A percentile compares a stretch with the other conserved stretches of the same genome.
These are phyloP conservation scores for Capsicum pubescens DNA, from an alignment of 257 asterid species.

Conservation along the genomic window DNA sequence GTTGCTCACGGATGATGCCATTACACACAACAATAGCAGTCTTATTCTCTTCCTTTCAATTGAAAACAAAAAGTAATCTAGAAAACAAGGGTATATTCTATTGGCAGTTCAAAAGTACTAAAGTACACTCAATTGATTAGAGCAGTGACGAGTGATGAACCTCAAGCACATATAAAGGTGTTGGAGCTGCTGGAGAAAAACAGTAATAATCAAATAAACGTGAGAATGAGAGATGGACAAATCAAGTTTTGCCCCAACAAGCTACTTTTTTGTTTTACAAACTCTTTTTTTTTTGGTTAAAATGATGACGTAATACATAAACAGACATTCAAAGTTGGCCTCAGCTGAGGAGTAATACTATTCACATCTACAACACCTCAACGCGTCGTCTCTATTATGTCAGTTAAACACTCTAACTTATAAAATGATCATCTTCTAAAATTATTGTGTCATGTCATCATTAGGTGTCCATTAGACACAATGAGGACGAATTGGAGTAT, in stretches of 20 bases:
- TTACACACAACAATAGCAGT: not conserved
- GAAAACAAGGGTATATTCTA: no score
- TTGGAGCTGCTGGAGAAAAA: not conserved
- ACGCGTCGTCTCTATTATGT: no score
- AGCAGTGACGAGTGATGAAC: not conserved
- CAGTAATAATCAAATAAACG: not conserved
- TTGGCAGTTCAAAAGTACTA: no score
- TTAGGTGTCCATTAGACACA: no score
- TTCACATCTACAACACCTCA: no score
- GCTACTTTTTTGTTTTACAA: not conserved
- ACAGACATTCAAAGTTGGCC: no score
- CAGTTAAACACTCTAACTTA: no score
- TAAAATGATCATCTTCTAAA: no score
- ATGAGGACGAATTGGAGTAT: no score
- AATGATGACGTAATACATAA: not conserved
- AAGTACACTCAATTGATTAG: not conserved
- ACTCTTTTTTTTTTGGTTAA: not conserved
- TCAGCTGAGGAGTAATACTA: no score
- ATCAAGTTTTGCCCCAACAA: not conserved
- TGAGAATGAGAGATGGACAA: no score
- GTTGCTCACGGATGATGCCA: slow-evolving; percentile 44
- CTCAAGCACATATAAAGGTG: slow-evolving; percentile 27
- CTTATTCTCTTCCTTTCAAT: not conserved
- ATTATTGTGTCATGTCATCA: no score
- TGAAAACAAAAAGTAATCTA: not conserved